Evolutionary conservation across 2,329 filamentous ascomycete species (phyloP).

Genomic region (Esteya vermicola): DNA sequence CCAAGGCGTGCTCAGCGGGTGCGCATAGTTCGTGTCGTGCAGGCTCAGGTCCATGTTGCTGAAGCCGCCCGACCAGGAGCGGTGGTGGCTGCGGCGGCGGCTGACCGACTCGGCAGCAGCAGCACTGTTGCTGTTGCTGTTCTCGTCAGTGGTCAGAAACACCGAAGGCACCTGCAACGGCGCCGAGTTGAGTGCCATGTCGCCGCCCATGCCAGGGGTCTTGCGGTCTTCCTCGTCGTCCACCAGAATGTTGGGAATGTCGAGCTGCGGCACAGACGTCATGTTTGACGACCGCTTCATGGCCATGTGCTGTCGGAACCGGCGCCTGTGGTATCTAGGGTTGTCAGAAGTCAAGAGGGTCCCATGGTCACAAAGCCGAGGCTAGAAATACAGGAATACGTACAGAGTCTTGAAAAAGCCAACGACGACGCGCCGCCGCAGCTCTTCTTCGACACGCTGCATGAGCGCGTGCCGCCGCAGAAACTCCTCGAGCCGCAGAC

Average conservation of each 20-base stretch:
- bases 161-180: conserved; percentile 11
- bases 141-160: conserved; percentile 22
- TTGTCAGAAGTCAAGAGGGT: conserved; percentile 12
- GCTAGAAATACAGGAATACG: too few species aligned
- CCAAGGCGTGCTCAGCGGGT: conserved; percentile 41
- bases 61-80: conserved; percentile 29
- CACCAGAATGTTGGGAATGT: conserved; percentile 79
- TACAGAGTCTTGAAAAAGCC: conserved; percentile 91
- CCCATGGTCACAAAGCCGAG: too few species aligned
- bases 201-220: background rate
- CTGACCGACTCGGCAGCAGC: background rate
- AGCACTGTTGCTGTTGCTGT: background rate
- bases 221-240: conserved; percentile 52
- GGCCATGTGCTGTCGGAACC: conserved; percentile 64
- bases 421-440: conserved; percentile 76
- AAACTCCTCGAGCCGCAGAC: conserved; percentile 87
- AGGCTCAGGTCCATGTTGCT: conserved; percentile 26
- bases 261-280: conserved; percentile 63
- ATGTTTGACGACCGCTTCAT: conserved; percentile 62
- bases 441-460: conserved; percentile 88
- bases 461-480: conserved; percentile 76
- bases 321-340: conserved; percentile 61
- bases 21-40: conserved; percentile 27
- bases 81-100: conserved; percentile 15
- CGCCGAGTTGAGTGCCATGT: conserved; percentile 2